A percentile compares a stretch with the other conserved stretches of the same genome.
phyloP scores from a whole-genome alignment of 1,284 basidiomycete species.

The Heliocybe sulcata region DNA sequence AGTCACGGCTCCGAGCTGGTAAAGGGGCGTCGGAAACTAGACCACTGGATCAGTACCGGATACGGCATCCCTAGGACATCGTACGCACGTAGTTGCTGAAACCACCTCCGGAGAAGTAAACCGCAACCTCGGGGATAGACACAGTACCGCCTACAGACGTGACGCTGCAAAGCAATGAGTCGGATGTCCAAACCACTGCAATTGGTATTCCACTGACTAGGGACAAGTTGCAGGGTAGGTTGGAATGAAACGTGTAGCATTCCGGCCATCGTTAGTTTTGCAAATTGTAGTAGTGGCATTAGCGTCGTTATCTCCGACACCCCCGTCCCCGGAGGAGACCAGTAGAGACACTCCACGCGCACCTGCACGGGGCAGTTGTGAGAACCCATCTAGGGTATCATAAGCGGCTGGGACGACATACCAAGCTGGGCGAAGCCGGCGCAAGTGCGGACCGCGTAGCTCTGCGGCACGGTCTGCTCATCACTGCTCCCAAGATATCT shows the following conservation, averaged over 20 bases:
- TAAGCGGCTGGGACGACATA: slow-evolving; percentile 12
- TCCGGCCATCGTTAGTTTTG: slow-evolving; percentile 50
- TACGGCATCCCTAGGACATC: too few species aligned
- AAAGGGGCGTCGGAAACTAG: slow-evolving; percentile 6
- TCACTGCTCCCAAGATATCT: too few species aligned
- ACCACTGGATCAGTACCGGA: too few species aligned
- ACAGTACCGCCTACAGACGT: slow-evolving; percentile 26
- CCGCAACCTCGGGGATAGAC: slow-evolving; percentile 16
- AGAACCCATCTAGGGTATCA: too few species aligned
- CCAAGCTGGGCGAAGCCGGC: slow-evolving; percentile 60
- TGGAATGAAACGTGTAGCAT: slow-evolving; percentile 37
- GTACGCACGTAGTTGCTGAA: slow-evolving; percentile 36
- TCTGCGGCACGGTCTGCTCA: slow-evolving; percentile 59
- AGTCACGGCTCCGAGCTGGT: slow-evolving; percentile 19
- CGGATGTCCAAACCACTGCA: background rate
- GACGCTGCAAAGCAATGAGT: slow-evolving; percentile 22
- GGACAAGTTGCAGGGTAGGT: slow-evolving; percentile 20
- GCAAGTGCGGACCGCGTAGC: slow-evolving; percentile 59
- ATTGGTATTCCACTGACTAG: slow-evolving; percentile 24
- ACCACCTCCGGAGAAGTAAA: slow-evolving; percentile 21
- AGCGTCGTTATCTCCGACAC: slow-evolving; percentile 55
- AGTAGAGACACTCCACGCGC: slow-evolving; percentile 35
- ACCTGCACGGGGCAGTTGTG: too few species aligned
- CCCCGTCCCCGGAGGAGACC: slow-evolving; percentile 38
- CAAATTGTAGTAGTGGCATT: slow-evolving; percentile 45